Conservation (phyloP, 2,329 filamentous ascomycete species). For the Fusarium avenaceum region DNA sequence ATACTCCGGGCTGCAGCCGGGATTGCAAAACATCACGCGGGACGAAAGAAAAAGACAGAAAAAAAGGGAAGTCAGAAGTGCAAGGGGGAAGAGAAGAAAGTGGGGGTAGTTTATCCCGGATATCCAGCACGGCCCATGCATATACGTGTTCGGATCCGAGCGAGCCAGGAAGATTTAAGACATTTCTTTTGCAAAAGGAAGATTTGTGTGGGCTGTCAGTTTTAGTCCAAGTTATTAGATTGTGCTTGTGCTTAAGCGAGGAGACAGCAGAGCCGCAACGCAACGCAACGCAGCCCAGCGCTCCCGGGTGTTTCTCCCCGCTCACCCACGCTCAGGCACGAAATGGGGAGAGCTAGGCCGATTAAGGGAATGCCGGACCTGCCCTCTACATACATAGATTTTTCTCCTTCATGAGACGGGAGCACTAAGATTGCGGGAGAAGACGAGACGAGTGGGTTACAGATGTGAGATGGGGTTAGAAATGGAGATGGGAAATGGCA, state of each 20-base stretch:
- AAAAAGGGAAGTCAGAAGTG: too few species aligned
- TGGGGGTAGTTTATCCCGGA: conserved; percentile 7
- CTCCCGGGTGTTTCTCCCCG: conserved; percentile 11
- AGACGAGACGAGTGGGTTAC: neutral
- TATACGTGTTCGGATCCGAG: conserved; percentile 24
- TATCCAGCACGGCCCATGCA: neutral
- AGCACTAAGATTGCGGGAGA: conserved; percentile 24
- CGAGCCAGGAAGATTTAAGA: neutral
- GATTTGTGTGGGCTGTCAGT: conserved; percentile 9
- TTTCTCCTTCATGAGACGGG: conserved; percentile 24
- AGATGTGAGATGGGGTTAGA: neutral
- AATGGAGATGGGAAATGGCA: too few species aligned
- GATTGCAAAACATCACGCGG: conserved; percentile 29
- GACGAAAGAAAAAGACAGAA: conserved; percentile 10
- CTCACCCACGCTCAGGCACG: conserved; percentile 19
- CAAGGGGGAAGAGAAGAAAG: neutral
- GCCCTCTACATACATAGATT: too few species aligned
- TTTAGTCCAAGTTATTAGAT: too few species aligned
- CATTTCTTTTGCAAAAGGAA: neutral
- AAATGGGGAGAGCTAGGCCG: neutral
- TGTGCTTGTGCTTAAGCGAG: conserved; percentile 15
- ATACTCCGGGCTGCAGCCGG: neutral
- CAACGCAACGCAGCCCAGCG: conserved; percentile 14
- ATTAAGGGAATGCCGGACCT: conserved; percentile 6
- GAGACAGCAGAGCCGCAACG: conserved; percentile 21